Evolutionary conservation across 108 stramenopile genomes (phyloP), one percentile per base, ranked within the genome.

Genomic region (Mediolabrus comicus): DNA sequence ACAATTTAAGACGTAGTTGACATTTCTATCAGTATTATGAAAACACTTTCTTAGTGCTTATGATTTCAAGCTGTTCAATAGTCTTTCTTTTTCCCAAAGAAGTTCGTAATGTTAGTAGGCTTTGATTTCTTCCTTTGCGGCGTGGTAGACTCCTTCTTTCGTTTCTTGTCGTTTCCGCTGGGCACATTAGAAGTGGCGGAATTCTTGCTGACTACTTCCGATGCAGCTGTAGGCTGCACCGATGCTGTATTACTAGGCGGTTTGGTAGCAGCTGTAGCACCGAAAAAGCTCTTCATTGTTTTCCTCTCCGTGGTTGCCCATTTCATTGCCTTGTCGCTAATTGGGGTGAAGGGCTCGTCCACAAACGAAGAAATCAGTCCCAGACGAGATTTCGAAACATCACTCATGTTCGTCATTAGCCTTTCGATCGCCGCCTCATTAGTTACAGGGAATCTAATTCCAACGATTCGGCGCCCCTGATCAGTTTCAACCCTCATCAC

Each of bases 251-350:
- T 55, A 25, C 17, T 57, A 25, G 59, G 19, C 17, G 38, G 33
- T 8, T 55, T 64, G 14, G 53, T 29, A 24, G 53, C 29, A 30
- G 53, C 29, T 46, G 71, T 53, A 26, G 77, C 56, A 19, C 53
- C 29, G 38, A 87, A 87, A 66, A 84, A 87, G 19, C 65, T 73
- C 61, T 71, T 82, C 74, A 87, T 84, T 17, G 83, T 87, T 53
- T 87, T 87, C 24, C 67, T 60, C 57, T 82, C 76, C n/a, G 72
- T 64, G 4, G 73, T 82, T 10, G 77, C 77, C 74, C 81, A 79
- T 34, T 59, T 22, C 62, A 53, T 68, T 29, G 65, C 65, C 66
- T 67, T 82, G 22, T 57, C 62, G 35, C 76, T 77, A 30, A 87
- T 46, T 13, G 60, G 58, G 10, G 55, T 51, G 31, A 75, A 59